phyloP scores from a whole-genome alignment of 768 basidiomycete species.

The Paxillus ammoniavirescens region DNA sequence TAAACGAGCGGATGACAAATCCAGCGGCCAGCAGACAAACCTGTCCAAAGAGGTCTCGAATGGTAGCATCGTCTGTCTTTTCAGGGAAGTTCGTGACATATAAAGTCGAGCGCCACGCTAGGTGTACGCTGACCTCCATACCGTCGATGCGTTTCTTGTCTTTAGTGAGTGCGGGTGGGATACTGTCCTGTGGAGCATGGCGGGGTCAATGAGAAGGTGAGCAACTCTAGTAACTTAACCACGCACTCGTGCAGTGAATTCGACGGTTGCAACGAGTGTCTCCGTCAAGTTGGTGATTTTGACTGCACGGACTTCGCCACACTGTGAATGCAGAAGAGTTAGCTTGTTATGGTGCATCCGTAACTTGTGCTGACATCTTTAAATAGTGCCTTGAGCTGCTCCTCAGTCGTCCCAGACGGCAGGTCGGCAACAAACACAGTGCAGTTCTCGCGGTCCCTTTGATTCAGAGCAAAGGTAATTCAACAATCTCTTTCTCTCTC shows the following conservation, averaged over 20 bases:
- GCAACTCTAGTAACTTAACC: neutral
- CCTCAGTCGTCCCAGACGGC: constrained; percentile 52
- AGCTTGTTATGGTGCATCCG: neutral
- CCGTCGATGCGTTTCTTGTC: constrained; percentile 87
- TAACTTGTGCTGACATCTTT: constrained; percentile 65
- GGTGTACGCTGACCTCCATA: constrained; percentile 78
- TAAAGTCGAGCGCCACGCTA: constrained; percentile 92
- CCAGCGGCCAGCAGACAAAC: constrained; percentile 39
- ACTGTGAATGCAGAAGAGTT: constrained; percentile 48
- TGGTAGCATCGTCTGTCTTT: constrained; percentile 68
- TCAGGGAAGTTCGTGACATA: constrained; percentile 97
- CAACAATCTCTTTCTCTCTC: neutral
- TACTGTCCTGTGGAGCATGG: constrained; percentile 52
- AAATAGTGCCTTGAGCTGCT: constrained; percentile 72
- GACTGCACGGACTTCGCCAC: constrained; percentile 82
- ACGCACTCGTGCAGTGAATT: constrained; percentile 65
- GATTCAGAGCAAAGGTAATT: neutral
- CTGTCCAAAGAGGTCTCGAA: constrained; percentile 76
- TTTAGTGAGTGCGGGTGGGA: constrained; percentile 87
- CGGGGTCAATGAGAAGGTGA: neutral
- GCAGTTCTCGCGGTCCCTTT: constrained; percentile 91
- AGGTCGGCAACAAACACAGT: constrained; percentile 87
- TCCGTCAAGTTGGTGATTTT: constrained; percentile 66
- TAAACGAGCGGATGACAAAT: neutral
- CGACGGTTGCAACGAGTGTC: constrained; percentile 77